These are phyloP conservation scores for Arctium minus DNA, from an alignment of 129 eudicot species.

Conservation along the genomic window DNA sequence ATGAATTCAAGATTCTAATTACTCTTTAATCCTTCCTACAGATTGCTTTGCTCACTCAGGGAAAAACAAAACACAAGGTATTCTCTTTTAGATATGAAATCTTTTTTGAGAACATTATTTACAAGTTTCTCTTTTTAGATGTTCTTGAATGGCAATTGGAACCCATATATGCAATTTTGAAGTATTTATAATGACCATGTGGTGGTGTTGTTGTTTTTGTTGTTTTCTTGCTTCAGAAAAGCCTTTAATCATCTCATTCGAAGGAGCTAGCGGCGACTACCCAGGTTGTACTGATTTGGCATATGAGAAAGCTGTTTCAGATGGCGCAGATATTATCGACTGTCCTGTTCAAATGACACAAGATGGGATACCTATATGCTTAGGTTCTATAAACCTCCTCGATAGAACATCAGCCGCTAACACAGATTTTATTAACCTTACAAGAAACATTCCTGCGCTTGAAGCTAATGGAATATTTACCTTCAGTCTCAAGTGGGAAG, in stretches of 20 bases:
- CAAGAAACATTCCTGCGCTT: conserved; percentile 36
- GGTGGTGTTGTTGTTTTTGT: background rate
- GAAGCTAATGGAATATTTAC: conserved; percentile 49
- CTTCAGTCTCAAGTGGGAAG: conserved; percentile 68
- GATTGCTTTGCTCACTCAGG: conserved; percentile 69
- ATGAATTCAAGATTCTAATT: conserved; percentile 15
- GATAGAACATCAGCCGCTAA: conserved; percentile 57
- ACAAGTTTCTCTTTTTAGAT: background rate
- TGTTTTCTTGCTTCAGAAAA: conserved; percentile 44
- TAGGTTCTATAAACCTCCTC: conserved; percentile 75
- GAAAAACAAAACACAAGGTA: conserved; percentile 60
- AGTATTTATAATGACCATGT: background rate
- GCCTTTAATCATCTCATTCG: conserved; percentile 55
- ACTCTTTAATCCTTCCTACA: conserved; percentile 30
- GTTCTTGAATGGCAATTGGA: background rate
- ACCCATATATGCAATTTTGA: background rate
- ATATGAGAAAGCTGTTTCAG: conserved; percentile 61
- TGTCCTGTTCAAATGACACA: conserved; percentile 87
- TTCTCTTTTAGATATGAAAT: conserved; percentile 6
- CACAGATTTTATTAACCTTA: conserved; percentile 14
- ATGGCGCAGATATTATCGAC: conserved; percentile 85
- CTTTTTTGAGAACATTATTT: background rate
- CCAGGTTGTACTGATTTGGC: conserved; percentile 90
- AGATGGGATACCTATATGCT: conserved; percentile 80
- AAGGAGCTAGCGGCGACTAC: conserved; percentile 94